Conservation (phyloP, 495 filamentous ascomycete species). For the Xeromyces bisporus region DNA sequence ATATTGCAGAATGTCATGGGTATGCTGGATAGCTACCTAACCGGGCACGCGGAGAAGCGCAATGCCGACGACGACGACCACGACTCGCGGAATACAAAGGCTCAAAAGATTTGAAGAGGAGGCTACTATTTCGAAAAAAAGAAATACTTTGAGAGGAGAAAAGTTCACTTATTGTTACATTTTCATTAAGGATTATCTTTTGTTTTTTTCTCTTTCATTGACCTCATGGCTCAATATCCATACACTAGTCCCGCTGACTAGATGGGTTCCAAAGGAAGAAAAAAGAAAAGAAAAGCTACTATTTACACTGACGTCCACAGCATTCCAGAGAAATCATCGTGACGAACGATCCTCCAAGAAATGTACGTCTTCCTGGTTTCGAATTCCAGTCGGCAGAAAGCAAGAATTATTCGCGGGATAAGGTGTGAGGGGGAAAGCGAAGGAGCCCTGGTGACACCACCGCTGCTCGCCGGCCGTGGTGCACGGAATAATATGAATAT, state of each 20-base stretch:
- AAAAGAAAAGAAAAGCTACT: no score
- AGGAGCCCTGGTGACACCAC: background rate
- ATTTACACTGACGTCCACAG: conserved; percentile 29
- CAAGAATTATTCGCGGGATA: no score
- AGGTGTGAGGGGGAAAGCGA: no score
- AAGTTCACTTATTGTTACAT: conserved; percentile 20
- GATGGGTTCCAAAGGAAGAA: conserved; percentile 10
- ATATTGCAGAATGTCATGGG: conserved; percentile 36
- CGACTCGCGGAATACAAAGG: conserved; percentile 22
- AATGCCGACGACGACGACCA: conserved; percentile 14
- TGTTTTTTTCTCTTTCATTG: conserved; percentile 19
- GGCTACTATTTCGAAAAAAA: conserved; percentile 1
- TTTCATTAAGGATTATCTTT: conserved; percentile 15
- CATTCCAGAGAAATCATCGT: conserved; percentile 9
- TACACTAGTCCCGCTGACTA: conserved; percentile 15
- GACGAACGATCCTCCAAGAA: conserved; percentile 2
- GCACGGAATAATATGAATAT: conserved; percentile 23
- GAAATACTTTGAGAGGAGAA: conserved; percentile 3
- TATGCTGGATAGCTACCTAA: conserved; percentile 14
- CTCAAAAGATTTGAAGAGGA: conserved; percentile 16
- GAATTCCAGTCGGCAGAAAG: no score
- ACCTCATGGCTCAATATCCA: conserved; percentile 29
- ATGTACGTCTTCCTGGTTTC: conserved; percentile 11
- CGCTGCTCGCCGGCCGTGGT: conserved; percentile 9
- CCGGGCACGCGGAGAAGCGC: conserved; percentile 8